These are phyloP conservation scores for Candida freyschussii DNA, from an alignment of 1,139 yeast genomes.

Conservation along the genomic window DNA sequence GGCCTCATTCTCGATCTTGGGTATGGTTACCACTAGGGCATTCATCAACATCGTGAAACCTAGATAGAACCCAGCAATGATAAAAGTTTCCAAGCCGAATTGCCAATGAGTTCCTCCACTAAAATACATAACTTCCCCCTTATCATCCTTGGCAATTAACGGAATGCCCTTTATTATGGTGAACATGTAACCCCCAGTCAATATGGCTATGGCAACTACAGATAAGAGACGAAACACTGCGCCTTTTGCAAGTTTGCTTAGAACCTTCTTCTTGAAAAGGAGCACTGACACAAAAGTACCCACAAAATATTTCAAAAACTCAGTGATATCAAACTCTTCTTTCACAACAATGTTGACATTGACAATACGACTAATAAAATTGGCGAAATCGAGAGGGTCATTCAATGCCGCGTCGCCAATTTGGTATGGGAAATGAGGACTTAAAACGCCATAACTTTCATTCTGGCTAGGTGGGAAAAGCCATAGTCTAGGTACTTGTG, in stretches of 20 bases:
- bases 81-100: conserved; percentile 59
- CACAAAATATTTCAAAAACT: conserved; percentile 43
- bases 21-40: conserved; percentile 32
- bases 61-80: conserved; percentile 46
- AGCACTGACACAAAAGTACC: conserved; percentile 43
- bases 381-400: conserved; percentile 43
- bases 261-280: conserved; percentile 42
- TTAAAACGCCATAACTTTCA: conserved; percentile 19
- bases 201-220: conserved; percentile 38
- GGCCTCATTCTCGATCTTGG: conserved; percentile 18
- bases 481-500: conserved; percentile 60
- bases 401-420: conserved; percentile 25
- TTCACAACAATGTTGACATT: conserved; percentile 40
- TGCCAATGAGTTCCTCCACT: conserved; percentile 65
- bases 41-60: conserved; percentile 38
- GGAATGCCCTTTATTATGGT: conserved; percentile 57
- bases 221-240: conserved; percentile 37
- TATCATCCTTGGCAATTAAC: conserved; percentile 46
- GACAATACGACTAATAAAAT: conserved; percentile 43
- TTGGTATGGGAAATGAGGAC: conserved; percentile 31
- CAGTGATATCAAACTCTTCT: conserved; percentile 36
- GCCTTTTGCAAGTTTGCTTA: conserved; percentile 31
- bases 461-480: conserved; percentile 48
- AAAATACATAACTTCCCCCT: conserved; percentile 45
- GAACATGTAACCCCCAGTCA: conserved; percentile 60